Conservation (phyloP, 2,329 filamentous ascomycete species). For the Curvularia eragrostidis region DNA sequence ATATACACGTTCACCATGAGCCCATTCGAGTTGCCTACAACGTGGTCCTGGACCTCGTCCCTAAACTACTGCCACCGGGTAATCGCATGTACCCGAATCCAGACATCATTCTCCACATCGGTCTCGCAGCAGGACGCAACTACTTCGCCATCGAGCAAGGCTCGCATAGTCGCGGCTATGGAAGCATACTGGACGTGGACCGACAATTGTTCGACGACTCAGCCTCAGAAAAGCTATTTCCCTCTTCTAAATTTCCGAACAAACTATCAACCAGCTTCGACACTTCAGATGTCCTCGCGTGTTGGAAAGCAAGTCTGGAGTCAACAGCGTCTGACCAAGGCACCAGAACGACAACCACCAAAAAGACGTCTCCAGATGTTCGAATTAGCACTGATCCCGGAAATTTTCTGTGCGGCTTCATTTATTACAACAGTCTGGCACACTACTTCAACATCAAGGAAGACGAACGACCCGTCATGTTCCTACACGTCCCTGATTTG, state of each 20-base stretch:
- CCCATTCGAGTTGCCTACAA: slow-evolving; percentile 48
- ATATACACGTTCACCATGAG: slow-evolving; percentile 43
- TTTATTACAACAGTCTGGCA: slow-evolving; percentile 46
- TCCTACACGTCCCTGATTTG: slow-evolving; percentile 48
- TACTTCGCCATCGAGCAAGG: slow-evolving; percentile 48
- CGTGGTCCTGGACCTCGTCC: slow-evolving; percentile 35
- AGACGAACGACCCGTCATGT: slow-evolving; percentile 40
- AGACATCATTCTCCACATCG: slow-evolving; percentile 49
- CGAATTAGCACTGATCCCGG: slow-evolving; percentile 41
- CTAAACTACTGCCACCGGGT: slow-evolving; percentile 35
- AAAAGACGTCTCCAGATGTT: slow-evolving; percentile 30
- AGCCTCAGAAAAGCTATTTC: slow-evolving; percentile 26
- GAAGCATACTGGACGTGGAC: slow-evolving; percentile 44
- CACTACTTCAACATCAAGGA: slow-evolving; percentile 33
- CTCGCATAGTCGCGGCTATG: slow-evolving; percentile 40
- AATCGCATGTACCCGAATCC: slow-evolving; percentile 29
- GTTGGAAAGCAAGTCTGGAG: slow-evolving; percentile 36
- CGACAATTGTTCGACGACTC: slow-evolving; percentile 35
- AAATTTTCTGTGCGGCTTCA: slow-evolving; percentile 49
- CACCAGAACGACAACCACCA: background rate
- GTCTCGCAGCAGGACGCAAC: slow-evolving; percentile 45
- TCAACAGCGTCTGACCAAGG: background rate
- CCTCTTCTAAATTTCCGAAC: slow-evolving; percentile 25
- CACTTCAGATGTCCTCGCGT: slow-evolving; percentile 38
- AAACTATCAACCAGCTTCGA: slow-evolving; percentile 43